Evolutionary conservation across 176 grass and related monocot species (phyloP), one percentile per base, ranked within the genome.

Genomic region (Zoysia japonica): DNA sequence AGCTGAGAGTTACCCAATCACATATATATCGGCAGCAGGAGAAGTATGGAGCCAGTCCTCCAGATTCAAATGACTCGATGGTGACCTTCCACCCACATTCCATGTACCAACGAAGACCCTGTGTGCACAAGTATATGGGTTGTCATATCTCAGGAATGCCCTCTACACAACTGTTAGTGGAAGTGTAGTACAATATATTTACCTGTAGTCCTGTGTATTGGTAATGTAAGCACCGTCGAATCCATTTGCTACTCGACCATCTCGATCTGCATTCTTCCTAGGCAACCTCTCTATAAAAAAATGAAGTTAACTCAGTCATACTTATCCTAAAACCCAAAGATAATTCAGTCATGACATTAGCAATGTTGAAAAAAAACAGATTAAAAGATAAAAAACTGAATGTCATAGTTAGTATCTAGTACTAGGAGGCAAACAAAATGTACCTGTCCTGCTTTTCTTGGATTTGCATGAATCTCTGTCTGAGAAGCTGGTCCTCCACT

Each of bases 41-140:
- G 92, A 94, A 85, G 95, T 89, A 90, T 92, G 92, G 49, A 97
- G 85, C 89, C 91, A 97, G 69, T 97, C 95, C 43, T 92, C 90
- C 35, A 97, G 74, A 68, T 90, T 92, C 86, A 97, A 75, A 84
- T 92, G 89, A 88, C 83, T 91, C 0, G 95, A 88, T 44, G 95
- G 92, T 67, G 95, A 94, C 79, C 84, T 90, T 68, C 95, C 95
- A 47, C 95, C 95, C 75, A 97, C 95, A 92, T 97, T 97, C 95
- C 95, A 97, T 71, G 95, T 97, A 35, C 66, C 87, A 75, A 80
- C 95, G 11, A 97, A 97, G 51, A 92, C 83, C 85, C 95, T 97
- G 76, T 12, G 46, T 0, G 3, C 40, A 68, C 1, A 45, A 85
- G 73, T 67, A 81, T 14, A 60, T 67, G 59, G 45, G 72, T 59